Conservation (phyloP, 2,329 filamentous ascomycete genomes). For the Hypoxylon sp. region DNA sequence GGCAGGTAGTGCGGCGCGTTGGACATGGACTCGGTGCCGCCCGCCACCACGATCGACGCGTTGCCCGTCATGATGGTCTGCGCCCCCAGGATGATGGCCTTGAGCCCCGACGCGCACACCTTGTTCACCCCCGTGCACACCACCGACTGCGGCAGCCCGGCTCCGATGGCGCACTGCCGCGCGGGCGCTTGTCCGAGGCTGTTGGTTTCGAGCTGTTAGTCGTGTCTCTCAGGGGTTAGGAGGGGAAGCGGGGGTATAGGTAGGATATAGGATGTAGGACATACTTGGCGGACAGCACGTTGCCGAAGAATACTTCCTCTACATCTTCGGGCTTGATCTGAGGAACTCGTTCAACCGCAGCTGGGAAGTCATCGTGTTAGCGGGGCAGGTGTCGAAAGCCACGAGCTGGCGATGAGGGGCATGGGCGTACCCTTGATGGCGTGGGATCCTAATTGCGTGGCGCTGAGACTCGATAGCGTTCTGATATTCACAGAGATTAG, state of each 20-base stretch:
- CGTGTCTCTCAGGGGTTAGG: constrained; percentile 26
- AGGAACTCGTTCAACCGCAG: constrained; percentile 84
- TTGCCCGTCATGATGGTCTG: constrained; percentile 98
- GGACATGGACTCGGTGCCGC: constrained; percentile 98
- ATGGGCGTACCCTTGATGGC: constrained; percentile 84
- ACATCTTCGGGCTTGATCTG: constrained; percentile 88
- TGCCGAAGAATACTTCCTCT: constrained; percentile 97
- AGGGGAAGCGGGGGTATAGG: constrained; percentile 1
- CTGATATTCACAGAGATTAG: constrained; percentile 55
- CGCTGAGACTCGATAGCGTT: constrained; percentile 86
- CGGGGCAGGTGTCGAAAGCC: constrained; percentile 3
- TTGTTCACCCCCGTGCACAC: constrained; percentile 97
- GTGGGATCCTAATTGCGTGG: constrained; percentile 84
- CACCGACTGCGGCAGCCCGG: constrained; percentile 80
- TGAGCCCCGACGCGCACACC: constrained; percentile 94
- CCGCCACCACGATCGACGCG: constrained; percentile 90
- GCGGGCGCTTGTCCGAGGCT: constrained; percentile 97
- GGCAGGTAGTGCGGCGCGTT: constrained; percentile 96
- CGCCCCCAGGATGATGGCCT: constrained; percentile 91
- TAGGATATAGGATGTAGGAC: no score
- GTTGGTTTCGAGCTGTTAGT: constrained; percentile 20
- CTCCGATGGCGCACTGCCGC: constrained; percentile 89
- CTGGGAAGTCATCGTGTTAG: constrained; percentile 50
- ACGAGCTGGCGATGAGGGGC: constrained; percentile 31
- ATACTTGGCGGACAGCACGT: constrained; percentile 95